These are phyloP conservation scores for Aspergillus udagawae DNA, from an alignment of 2,329 filamentous ascomycete genomes.

Conservation along the genomic window DNA sequence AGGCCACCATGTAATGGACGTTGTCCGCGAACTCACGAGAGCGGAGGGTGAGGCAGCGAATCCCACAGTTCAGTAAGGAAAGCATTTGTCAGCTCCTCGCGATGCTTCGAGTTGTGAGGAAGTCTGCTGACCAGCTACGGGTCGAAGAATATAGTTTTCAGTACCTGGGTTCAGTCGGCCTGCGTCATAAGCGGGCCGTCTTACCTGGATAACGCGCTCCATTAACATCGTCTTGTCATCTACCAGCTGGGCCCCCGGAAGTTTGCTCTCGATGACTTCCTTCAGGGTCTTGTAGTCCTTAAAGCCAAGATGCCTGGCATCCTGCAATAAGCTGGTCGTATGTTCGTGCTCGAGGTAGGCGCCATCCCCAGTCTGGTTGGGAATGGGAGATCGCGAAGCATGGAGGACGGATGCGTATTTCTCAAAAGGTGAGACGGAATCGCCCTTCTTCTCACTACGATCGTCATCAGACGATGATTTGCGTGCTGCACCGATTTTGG, in stretches of 20 bases:
- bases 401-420: conserved; percentile 47
- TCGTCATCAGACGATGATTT: conserved; percentile 25
- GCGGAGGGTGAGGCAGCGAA: conserved; percentile 67
- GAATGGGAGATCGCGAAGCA: conserved; percentile 59
- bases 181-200: neutral
- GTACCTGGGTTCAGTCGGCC: neutral
- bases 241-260: conserved; percentile 54
- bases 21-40: conserved; percentile 48
- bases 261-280: conserved; percentile 59
- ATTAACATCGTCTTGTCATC: conserved; percentile 77
- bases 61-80: conserved; percentile 70
- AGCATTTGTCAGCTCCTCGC: conserved; percentile 60
- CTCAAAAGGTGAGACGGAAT: conserved; percentile 40
- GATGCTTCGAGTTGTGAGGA: conserved; percentile 58
- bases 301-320: conserved; percentile 55
- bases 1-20: neutral
- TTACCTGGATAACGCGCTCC: conserved; percentile 63
- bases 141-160: neutral
- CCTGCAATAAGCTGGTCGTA: conserved; percentile 51
- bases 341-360: conserved; percentile 52
- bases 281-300: conserved; percentile 61
- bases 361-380: conserved; percentile 61
- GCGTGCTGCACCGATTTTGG: conserved; percentile 24
- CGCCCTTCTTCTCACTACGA: conserved; percentile 34
- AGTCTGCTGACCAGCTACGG: conserved; percentile 60